phyloP scores from a whole-genome alignment of 495 filamentous ascomycete genomes.

The Daldinia decipiens region DNA sequence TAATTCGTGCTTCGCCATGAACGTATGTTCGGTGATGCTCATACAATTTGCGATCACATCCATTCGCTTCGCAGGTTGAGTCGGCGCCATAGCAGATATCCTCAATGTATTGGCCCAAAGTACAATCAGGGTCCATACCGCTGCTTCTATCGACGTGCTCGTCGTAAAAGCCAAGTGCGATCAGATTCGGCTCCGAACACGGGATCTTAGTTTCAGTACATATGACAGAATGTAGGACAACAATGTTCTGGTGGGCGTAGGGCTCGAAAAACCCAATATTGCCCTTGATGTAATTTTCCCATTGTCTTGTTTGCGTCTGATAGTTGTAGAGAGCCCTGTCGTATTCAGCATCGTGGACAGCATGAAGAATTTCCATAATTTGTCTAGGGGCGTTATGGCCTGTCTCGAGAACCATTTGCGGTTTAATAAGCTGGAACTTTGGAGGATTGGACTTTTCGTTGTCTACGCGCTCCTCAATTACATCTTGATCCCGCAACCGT shows the following conservation, averaged over 20 bases:
- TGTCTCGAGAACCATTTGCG: conserved; percentile 89
- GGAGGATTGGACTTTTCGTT: conserved; percentile 70
- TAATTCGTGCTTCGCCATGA: conserved; percentile 93
- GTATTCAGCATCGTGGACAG: conserved; percentile 95
- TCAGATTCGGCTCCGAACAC: conserved; percentile 86
- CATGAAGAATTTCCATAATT: conserved; percentile 91
- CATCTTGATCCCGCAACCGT: conserved; percentile 81
- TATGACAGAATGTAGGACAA: conserved; percentile 92
- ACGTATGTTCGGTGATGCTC: conserved; percentile 98
- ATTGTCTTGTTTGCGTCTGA: conserved; percentile 91
- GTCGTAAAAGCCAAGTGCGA: conserved; percentile 91
- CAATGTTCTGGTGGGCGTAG: conserved; percentile 92
- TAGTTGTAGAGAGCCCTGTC: conserved; percentile 95
- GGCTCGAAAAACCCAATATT: conserved; percentile 91
- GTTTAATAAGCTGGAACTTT: conserved; percentile 88
- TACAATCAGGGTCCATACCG: conserved; percentile 83
- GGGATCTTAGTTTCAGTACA: conserved; percentile 91
- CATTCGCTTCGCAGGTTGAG: conserved; percentile 79
- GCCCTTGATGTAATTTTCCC: conserved; percentile 90
- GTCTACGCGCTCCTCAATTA: conserved; percentile 62
- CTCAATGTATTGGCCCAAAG: conserved; percentile 95
- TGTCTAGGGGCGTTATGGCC: conserved; percentile 80
- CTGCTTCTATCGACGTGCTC: conserved; percentile 72
- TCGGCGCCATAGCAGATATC: conserved; percentile 82
- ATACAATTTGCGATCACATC: conserved; percentile 87